Evolutionary conservation across 768 basidiomycete genomes (phyloP), one percentile per base, ranked within the genome.

Genomic region (Mrakia gelida): DNA sequence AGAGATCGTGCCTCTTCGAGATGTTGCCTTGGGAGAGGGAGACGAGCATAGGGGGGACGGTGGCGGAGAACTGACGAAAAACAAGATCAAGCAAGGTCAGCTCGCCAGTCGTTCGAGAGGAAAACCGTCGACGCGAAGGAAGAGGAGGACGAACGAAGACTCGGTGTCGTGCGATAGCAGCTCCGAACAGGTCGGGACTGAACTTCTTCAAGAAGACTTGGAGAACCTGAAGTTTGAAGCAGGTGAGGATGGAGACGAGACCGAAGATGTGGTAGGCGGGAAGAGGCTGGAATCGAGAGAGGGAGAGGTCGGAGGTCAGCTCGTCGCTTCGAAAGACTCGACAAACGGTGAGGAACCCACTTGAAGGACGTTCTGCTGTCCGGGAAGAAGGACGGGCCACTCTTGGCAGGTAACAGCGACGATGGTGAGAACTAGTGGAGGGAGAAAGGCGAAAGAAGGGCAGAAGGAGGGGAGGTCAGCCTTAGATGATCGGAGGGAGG

Each of bases 21-120:
- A 32, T 30, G 34, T 90, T 88, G 80, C 92, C 90, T 78, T 91
- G 88, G 3, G 90, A 85, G 62, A 97, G 86, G 1, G 89, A 87
- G 23, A 96, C 89, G 18, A 94, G 85, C n/a, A 97, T 89, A 0
- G 95, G 94, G 0, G 94, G 94, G 21, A 73, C 72, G 21, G 59
- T n/a, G 72, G 45, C n/a, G 15, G 71, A 54, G 32, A 73, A 73
- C 49, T 52, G 45, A 45, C 11, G 49, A 16, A 52, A 52, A 7
- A 21, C 5, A 68, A 41, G 28, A 26, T 4, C 21, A 38, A 11
- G 2, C 1, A 38, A 41, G 30, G 67, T 30, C 16, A 52, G 49
- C 49, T 52, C 49, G 16, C 2, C 2, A 11, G 9, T 45, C 45
- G 38, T 45, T 15, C 49, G 15, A 5, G 18, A 52, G n/a, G 49